Conservation (phyloP, 805 yeast species). For the Teunomyces lycoperdinae region DNA sequence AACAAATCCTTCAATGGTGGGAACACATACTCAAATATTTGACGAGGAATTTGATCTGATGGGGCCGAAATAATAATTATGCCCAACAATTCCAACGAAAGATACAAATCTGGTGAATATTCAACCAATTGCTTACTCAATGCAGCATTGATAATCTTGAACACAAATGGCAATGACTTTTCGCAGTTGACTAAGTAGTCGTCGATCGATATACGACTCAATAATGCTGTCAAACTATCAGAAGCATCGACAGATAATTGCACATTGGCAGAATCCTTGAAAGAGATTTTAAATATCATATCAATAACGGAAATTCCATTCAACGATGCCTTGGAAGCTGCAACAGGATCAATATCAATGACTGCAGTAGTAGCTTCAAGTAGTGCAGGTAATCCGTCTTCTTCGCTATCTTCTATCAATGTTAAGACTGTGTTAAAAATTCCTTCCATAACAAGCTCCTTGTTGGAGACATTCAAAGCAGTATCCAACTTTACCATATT, state of each 20-base stretch:
- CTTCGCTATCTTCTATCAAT: constrained; percentile 62
- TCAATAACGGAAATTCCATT: constrained; percentile 41
- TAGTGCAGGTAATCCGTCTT: constrained; percentile 73
- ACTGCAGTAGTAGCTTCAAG: constrained; percentile 66
- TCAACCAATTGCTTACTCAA: constrained; percentile 29
- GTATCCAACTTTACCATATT: constrained; percentile 21
- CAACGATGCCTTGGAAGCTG: constrained; percentile 18
- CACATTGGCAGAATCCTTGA: constrained; percentile 71
- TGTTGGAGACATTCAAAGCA: constrained; percentile 7
- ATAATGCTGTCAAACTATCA: constrained; percentile 62
- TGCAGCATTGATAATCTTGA: constrained; percentile 33
- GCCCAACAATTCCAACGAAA: constrained; percentile 57
- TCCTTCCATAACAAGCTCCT: constrained; percentile 26
- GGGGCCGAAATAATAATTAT: constrained; percentile 49
- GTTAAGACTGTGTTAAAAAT: constrained; percentile 39
- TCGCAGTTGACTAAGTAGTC: constrained; percentile 49
- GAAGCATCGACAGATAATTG: constrained; percentile 64
- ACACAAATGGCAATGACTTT: constrained; percentile 50
- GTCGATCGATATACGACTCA: constrained; percentile 44
- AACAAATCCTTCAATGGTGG: constrained; percentile 43
- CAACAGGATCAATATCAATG: constrained; percentile 36
- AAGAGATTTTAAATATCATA: constrained; percentile 61
- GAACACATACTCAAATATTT: constrained; percentile 42
- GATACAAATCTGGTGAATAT: constrained; percentile 58
- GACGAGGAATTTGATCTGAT: constrained; percentile 28